Evolutionary conservation across 371 early-diverging fungal genomes (phyloP).

Genomic region (Dichotomocladium elegans): DNA sequence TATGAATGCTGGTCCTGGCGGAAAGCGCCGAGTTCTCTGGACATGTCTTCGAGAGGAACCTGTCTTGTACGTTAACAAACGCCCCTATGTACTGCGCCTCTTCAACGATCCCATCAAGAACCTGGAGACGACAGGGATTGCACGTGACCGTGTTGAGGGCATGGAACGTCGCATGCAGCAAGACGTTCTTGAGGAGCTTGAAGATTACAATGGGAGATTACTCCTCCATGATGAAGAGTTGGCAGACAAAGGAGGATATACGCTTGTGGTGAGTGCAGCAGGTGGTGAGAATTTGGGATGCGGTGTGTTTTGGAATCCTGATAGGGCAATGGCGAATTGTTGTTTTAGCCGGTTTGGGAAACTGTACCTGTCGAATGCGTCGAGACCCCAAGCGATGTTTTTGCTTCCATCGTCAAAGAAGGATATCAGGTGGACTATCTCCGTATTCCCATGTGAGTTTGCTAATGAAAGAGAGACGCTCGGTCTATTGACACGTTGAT

Average conservation of each 20-base stretch:
- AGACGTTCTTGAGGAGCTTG: slow-evolving; percentile 56
- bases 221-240: slow-evolving; percentile 63
- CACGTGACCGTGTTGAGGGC: slow-evolving; percentile 60
- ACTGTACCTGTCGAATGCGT: slow-evolving; percentile 42
- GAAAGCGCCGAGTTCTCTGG: slow-evolving; percentile 54
- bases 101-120: slow-evolving; percentile 64
- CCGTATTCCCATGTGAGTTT: slow-evolving; percentile 61
- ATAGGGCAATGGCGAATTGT: too few relatives aligned
- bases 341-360: slow-evolving; percentile 59
- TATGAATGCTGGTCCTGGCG: slow-evolving; percentile 53
- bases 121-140: slow-evolving; percentile 68
- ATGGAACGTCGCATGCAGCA: slow-evolving; percentile 68
- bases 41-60: slow-evolving; percentile 77
- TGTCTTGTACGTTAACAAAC: slow-evolving; percentile 64
- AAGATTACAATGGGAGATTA: slow-evolving; percentile 49
- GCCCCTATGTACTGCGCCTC: slow-evolving; percentile 62
- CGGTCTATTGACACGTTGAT: background rate
- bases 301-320: too few relatives aligned
- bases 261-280: slow-evolving; percentile 45
- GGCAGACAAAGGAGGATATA: slow-evolving; percentile 33
- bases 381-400: slow-evolving; percentile 61
- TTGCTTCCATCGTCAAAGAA: slow-evolving; percentile 43
- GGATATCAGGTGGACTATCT: slow-evolving; percentile 64
- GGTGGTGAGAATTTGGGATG: too few relatives aligned
- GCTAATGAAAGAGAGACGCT: background rate